Base-by-base conservation (phyloP, 495 filamentous ascomycete genomes). In the Xeromyces bisporus region DNA sequence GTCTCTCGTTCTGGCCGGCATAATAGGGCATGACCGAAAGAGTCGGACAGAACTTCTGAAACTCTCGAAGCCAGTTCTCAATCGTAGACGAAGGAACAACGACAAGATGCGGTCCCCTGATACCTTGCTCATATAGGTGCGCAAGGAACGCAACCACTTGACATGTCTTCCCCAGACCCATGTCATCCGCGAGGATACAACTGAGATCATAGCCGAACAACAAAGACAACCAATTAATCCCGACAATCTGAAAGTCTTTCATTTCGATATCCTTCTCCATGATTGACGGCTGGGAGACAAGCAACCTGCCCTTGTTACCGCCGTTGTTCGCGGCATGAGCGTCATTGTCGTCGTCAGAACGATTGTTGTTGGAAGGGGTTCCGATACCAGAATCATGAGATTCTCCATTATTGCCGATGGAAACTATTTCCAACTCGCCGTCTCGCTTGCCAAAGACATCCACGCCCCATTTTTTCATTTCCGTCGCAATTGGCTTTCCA, bases 101-200 rank as follows among this genome's bases (percentile, higher is more conserved):
- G 18, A 97, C 62, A 23, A 97, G 55, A 47, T 92, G 86, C 18
- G 85, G 81, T 31, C 85, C 84, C 28, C 65, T 67, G 9, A 73
- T 55, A 1, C 63, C 65, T 15, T 58, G 70, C 40, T 83, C 71
- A 9, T 73, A 69, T 5, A 97, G 59, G 39, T 93, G 77, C 3
- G 85, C 75, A 14, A 97, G 66, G 48, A 96, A 86, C 0, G 84
- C 71, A 40, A 97, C 93, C 32, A 97, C 84, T 44, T 96, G 86
- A 41, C 84, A 93, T 0, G 89, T 97, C 60, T 97, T 97, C 7
- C 89, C 89, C 6, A 96, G 66, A 26, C 89, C 89, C 89, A 97
- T 97, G 40, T 97, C 89, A 48, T 97, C 89, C 0, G 89, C 91
- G 10, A 97, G 60, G 37, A 97, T 96, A 27, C 85, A 79, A 34